A percentile compares a stretch with the other conserved stretches of the same genome.
Evolutionary conservation across 768 basidiomycete species (phyloP).

Genomic region (Sarcodon sp.): DNA sequence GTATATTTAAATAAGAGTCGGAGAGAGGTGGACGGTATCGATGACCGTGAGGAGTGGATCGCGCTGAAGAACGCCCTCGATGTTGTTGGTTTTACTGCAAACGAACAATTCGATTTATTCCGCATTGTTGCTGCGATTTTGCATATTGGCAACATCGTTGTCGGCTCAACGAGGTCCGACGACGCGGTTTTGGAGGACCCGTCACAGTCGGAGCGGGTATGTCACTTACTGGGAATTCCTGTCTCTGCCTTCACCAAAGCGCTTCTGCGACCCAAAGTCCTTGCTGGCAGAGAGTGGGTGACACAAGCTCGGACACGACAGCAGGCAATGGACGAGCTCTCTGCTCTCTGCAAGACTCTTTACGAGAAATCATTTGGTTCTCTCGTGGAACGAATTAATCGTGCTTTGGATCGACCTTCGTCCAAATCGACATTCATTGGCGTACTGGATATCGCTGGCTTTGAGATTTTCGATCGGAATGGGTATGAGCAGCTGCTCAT

Average conservation of each 20-base stretch:
- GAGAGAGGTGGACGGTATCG: conserved; percentile 88
- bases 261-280: conserved; percentile 77
- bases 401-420: conserved; percentile 85
- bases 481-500: conserved; percentile 96
- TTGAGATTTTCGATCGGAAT: conserved; percentile 93
- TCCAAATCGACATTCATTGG: conserved; percentile 93
- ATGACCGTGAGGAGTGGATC: conserved; percentile 85
- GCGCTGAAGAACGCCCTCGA: conserved; percentile 73
- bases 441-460: conserved; percentile 97
- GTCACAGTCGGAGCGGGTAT: conserved; percentile 80
- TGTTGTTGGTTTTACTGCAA: conserved; percentile 73
- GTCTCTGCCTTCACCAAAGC: conserved; percentile 81
- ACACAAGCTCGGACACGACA: conserved; percentile 83
- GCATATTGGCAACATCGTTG: conserved; percentile 88
- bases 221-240: conserved; percentile 84
- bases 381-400: conserved; percentile 91
- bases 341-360: conserved; percentile 83
- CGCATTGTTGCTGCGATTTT: conserved; percentile 88
- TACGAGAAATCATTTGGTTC: conserved; percentile 96
- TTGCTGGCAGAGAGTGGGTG: conserved; percentile 96
- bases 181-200: conserved; percentile 69
- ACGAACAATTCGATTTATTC: conserved; percentile 88
- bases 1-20: conserved; percentile 87
- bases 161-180: conserved; percentile 68
- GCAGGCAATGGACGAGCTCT: conserved; percentile 89